Evolutionary conservation across 345 rosid genomes (phyloP).

Genomic region (Rhizophora apiculata): DNA sequence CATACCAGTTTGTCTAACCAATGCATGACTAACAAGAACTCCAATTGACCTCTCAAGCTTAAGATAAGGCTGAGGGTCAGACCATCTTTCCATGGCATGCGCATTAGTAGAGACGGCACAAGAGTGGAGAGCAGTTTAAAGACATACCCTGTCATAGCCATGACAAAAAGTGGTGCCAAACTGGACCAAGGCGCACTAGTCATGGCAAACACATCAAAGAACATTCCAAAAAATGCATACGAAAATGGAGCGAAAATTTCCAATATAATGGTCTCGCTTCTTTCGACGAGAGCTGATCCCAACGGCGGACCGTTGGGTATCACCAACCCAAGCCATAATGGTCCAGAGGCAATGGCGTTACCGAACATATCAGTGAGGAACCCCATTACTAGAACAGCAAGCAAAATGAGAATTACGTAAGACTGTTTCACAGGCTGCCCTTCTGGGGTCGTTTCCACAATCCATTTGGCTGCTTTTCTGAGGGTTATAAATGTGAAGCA

Average conservation of each 20-base stretch:
- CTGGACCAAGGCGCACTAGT: not conserved
- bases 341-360: not conserved
- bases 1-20: not conserved
- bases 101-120: not conserved
- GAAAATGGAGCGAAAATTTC: not conserved
- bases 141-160: not conserved
- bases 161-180: not conserved
- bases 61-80: not conserved
- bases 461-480: not conserved
- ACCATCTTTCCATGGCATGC: not conserved
- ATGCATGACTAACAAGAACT: not conserved
- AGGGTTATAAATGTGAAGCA: not conserved
- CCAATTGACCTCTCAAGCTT: not conserved
- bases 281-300: not conserved
- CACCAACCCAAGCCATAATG: not conserved
- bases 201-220: not conserved
- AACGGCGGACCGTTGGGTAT: not conserved
- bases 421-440: not conserved
- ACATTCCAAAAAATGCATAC: not conserved
- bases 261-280: not conserved
- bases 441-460: not conserved
- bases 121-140: not conserved
- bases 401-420: not conserved
- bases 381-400: not conserved
- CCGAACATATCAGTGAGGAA: conserved; percentile 2